Base-by-base conservation (phyloP, 352 stramenopile species). In the Pilasporangium apinafurcum region DNA sequence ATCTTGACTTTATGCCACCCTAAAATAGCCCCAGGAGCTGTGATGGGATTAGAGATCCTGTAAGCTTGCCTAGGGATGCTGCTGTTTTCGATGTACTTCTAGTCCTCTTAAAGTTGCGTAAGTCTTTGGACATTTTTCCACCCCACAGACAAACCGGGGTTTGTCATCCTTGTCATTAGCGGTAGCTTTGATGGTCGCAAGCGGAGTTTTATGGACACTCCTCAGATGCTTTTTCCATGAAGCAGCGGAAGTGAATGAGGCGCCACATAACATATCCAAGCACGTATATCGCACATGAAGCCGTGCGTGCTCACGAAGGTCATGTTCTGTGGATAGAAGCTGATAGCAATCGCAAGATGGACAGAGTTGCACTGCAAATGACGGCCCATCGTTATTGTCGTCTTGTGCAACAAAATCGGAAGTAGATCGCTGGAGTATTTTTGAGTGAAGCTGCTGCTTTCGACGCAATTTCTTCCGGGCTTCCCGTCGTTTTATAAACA, bases 31-130 rank as follows among this genome's bases (percentile, higher is more conserved):
- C n/a, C n/a, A n/a, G n/a, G n/a, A n/a, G n/a, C n/a, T n/a, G n/a
- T n/a, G n/a, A n/a, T n/a, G n/a, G n/a, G n/a, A n/a, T n/a, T n/a
- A n/a, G n/a, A n/a, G n/a, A n/a, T n/a, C n/a, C n/a, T n/a, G n/a
- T n/a, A n/a, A n/a, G n/a, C n/a, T n/a, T n/a, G n/a, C n/a, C n/a
- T n/a, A n/a, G 25, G 34, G 34, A 39, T 39, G 9, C 9, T 48
- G 33, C 53, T 63, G 48, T 32, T 61, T 48, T 3, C 58, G 48
- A 34, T 81, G 68, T 8, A 54, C 58, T 12, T 51, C 48, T 3
- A 78, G 44, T 4, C 65, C 25, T 44, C 68, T 75, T 16, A 49
- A 31, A 1, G 65, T 71, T 8, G 37, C 39, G 54, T 81, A 81
- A 6, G n/a, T 68, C 56, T 69, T 70, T 8, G 30, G 47, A 28